Conservation (phyloP, 352 stramenopile genomes). For the Achlya hypogyna region DNA sequence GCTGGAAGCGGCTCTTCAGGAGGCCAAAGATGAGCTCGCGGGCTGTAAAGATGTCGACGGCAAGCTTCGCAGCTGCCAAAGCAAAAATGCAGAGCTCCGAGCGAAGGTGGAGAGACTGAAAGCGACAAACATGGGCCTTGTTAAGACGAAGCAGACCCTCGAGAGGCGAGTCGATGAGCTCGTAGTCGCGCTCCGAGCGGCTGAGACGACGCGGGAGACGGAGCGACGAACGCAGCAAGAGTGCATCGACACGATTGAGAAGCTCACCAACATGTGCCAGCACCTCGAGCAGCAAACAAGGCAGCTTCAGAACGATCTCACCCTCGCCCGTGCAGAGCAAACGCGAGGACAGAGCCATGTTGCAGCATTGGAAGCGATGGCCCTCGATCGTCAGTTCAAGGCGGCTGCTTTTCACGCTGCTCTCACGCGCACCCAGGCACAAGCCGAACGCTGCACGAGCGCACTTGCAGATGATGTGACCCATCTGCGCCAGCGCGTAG, state of each 20-base stretch:
- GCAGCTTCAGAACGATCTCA: not conserved
- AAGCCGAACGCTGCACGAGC: not conserved
- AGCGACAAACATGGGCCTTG: no score
- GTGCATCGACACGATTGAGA: slow-evolving; percentile 4
- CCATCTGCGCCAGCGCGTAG: slow-evolving; percentile 25
- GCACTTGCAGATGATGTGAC: not conserved
- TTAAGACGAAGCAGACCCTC: no score
- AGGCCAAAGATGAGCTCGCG: no score
- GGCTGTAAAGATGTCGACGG: no score
- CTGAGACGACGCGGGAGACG: not conserved
- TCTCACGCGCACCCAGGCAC: not conserved
- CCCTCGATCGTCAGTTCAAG: not conserved
- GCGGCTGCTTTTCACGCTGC: not conserved
- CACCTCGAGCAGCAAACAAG: not conserved
- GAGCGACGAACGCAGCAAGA: not conserved
- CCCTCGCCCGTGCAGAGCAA: no score
- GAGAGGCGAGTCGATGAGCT: no score
- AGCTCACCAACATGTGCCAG: not conserved
- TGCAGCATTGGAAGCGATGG: not conserved
- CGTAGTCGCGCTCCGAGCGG: no score
- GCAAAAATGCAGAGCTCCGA: no score
- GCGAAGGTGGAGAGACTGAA: no score
- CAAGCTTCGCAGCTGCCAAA: no score
- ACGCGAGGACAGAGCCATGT: no score
- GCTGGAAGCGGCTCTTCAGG: no score